A percentile compares a stretch with the other conserved stretches of the same genome.
Evolutionary conservation across 2,329 filamentous ascomycete genomes (phyloP).

Genomic region (Xylaria sp.): DNA sequence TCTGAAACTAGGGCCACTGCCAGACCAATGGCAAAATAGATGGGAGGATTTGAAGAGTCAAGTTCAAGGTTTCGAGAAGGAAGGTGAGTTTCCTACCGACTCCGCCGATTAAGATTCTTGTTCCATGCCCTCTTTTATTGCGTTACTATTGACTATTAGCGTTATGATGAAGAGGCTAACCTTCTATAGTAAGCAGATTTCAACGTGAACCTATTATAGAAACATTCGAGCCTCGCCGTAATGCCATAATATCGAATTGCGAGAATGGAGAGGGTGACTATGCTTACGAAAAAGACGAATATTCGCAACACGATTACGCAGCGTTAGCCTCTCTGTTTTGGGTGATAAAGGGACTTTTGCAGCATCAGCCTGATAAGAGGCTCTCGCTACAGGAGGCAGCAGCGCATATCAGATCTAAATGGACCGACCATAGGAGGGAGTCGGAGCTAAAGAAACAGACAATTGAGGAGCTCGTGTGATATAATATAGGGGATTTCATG

Average conservation of each 20-base stretch:
- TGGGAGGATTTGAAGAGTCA: not conserved
- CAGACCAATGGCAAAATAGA: not conserved
- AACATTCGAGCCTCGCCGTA: not conserved
- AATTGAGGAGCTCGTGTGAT: too few relatives aligned
- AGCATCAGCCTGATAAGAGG: conserved; percentile 1
- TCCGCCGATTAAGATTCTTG: too few relatives aligned
- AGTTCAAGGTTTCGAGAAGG: not conserved
- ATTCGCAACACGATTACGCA: conserved; percentile 3
- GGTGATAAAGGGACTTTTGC: conserved; percentile 3
- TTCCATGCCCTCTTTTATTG: too few relatives aligned
- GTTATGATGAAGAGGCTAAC: not conserved
- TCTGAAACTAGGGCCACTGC: not conserved
- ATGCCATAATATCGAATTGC: not conserved
- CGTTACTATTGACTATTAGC: not conserved
- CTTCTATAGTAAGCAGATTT: not conserved
- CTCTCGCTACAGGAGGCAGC: not conserved
- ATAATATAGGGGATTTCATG: too few relatives aligned
- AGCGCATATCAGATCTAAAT: conserved; percentile 8
- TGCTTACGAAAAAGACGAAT: conserved; percentile 7
- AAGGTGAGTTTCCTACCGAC: not conserved
- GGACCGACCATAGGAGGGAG: conserved; percentile 10
- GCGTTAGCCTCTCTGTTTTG: not conserved
- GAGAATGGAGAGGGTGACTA: not conserved
- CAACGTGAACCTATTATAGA: not conserved
- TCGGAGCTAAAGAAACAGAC: too few relatives aligned